These are phyloP conservation scores for Leccinum subtestaceum DNA, from an alignment of 768 basidiomycete genomes.

Conservation along the genomic window DNA sequence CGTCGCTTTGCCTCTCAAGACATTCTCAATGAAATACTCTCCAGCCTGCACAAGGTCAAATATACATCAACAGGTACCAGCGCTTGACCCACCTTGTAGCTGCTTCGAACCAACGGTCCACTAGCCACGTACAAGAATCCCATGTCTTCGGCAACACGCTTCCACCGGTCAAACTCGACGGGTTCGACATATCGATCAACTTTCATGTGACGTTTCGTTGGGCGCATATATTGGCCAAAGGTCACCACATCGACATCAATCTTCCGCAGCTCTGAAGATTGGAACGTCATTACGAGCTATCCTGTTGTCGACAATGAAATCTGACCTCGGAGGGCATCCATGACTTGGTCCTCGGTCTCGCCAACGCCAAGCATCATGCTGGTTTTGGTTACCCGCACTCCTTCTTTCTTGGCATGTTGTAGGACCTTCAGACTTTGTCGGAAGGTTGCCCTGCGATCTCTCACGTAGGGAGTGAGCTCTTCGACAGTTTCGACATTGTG, in stretches of 20 bases:
- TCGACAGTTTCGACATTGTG: conserved; percentile 98
- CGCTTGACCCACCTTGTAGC: conserved; percentile 79
- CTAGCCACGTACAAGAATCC: conserved; percentile 97
- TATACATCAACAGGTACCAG: not conserved
- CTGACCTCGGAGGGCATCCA: conserved; percentile 72
- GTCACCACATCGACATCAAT: conserved; percentile 95
- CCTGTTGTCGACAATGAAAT: conserved; percentile 2
- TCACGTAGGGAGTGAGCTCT: conserved; percentile 88
- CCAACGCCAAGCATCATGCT: conserved; percentile 99
- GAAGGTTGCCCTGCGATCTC: conserved; percentile 92
- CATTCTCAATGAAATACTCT: conserved; percentile 93
- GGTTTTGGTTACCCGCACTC: conserved; percentile 90
- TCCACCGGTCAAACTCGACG: conserved; percentile 91
- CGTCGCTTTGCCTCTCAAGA: conserved; percentile 59
- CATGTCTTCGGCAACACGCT: conserved; percentile 82
- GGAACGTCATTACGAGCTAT: not conserved
- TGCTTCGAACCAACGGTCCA: conserved; percentile 92
- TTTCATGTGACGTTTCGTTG: conserved; percentile 99
- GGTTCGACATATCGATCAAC: conserved; percentile 96
- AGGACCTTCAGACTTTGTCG: conserved; percentile 79
- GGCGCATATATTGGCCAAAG: conserved; percentile 99
- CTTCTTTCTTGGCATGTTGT: conserved; percentile 78
- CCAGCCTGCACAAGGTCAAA: conserved; percentile 62
- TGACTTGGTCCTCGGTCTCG: conserved; percentile 79
- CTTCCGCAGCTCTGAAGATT: conserved; percentile 74